Percentiles rank a stretch among this genome's conserved stretches.
Evolutionary conservation across 2,329 filamentous ascomycete species (phyloP).

Genomic region (Pseudopyrenochaeta lycopersici): DNA sequence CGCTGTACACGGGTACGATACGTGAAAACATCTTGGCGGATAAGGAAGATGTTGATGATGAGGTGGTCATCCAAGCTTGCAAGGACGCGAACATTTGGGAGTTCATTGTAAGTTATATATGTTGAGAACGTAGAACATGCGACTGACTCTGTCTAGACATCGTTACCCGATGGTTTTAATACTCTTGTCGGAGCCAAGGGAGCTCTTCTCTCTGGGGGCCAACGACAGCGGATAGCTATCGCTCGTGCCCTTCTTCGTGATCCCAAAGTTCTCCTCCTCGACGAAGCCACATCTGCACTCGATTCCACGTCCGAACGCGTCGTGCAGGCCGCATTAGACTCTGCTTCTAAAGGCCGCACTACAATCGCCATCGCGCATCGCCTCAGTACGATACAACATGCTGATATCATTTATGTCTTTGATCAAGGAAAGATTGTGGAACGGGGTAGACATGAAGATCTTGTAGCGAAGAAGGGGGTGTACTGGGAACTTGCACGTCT

Average conservation of each 20-base stretch:
- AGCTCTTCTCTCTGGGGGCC: conserved; percentile 70
- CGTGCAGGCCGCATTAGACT: conserved; percentile 82
- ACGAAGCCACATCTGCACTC: conserved; percentile 50
- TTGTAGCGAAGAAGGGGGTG: conserved; percentile 51
- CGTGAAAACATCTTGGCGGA: conserved; percentile 80
- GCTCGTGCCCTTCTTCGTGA: conserved; percentile 91
- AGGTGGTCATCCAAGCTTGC: conserved; percentile 78
- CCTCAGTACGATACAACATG: conserved; percentile 91
- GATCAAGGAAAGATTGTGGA: conserved; percentile 89
- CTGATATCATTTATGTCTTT: conserved; percentile 96
- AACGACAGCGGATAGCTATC: conserved; percentile 95
- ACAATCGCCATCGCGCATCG: conserved; percentile 96
- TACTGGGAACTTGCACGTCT: conserved; percentile 51
- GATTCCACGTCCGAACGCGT: conserved; percentile 69
- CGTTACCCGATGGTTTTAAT: conserved; percentile 74
- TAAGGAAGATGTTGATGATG: conserved; percentile 73
- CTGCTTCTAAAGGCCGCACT: conserved; percentile 84
- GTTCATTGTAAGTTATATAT: conserved; percentile 38
- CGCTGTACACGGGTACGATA: conserved; percentile 92
- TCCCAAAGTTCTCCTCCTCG: conserved; percentile 76
- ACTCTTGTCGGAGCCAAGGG: conserved; percentile 90
- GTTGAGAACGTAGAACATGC: not conserved
- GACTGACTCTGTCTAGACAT: conserved; percentile 23
- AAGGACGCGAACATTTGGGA: conserved; percentile 65
- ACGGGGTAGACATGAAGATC: conserved; percentile 77